Evolutionary conservation across 2,329 filamentous ascomycete species (phyloP).

Genomic region (Didymella lethalis): DNA sequence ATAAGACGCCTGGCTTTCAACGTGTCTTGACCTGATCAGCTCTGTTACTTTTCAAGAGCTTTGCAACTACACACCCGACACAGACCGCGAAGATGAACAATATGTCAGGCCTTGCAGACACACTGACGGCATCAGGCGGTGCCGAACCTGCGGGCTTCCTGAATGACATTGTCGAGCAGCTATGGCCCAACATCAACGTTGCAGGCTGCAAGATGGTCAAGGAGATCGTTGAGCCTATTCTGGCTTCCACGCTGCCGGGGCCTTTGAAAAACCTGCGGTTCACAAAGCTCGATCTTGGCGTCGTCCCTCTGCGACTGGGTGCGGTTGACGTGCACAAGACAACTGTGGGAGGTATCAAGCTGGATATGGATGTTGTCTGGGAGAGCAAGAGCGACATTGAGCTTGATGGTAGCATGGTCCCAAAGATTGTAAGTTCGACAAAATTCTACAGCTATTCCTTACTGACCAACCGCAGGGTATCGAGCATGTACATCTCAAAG

Average conservation of each 20-base stretch:
- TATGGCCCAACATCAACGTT: constrained; percentile 61
- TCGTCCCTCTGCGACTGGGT: constrained; percentile 52
- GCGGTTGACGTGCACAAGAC: constrained; percentile 58
- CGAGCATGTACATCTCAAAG: constrained; percentile 55
- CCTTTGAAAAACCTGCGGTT: constrained; percentile 56
- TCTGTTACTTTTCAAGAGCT: background rate
- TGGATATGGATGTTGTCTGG: constrained; percentile 59
- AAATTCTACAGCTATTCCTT: background rate
- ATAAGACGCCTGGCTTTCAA: constrained; percentile 11
- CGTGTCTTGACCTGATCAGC: background rate
- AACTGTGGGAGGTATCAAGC: constrained; percentile 56
- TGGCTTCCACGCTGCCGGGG: constrained; percentile 56
- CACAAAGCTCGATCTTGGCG: constrained; percentile 57
- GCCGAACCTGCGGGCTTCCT: constrained; percentile 56
- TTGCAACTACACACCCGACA: background rate
- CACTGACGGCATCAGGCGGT: constrained; percentile 53
- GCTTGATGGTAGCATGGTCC: constrained; percentile 55
- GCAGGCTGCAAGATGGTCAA: constrained; percentile 57
- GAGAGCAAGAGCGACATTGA: constrained; percentile 59
- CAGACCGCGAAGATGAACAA: constrained; percentile 12
- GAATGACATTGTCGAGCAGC: constrained; percentile 58
- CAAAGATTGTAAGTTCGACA: constrained; percentile 51
- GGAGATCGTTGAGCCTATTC: constrained; percentile 59
- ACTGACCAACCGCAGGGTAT: constrained; percentile 51
- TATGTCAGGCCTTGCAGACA: constrained; percentile 49